These are phyloP conservation scores for Jamesozyma piceae DNA, from an alignment of 805 yeast genomes.

Conservation along the genomic window DNA sequence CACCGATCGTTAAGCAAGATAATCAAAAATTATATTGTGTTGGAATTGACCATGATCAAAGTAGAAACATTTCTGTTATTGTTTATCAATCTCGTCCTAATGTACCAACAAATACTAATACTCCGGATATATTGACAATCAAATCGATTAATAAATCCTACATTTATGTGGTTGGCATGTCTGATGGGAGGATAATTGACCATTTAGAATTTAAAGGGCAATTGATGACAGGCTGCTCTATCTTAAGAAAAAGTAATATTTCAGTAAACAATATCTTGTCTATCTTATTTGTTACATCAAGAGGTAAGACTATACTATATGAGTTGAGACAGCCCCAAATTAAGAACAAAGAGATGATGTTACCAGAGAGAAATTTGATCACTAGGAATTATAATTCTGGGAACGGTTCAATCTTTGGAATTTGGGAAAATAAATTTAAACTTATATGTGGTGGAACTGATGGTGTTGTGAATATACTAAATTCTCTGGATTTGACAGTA, in stretches of 20 bases:
- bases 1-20: background rate
- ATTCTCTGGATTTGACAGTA: constrained; percentile 14
- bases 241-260: constrained; percentile 10
- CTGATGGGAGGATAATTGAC: constrained; percentile 12
- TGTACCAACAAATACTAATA: background rate
- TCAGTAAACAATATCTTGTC: constrained; percentile 7
- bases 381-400: constrained; percentile 15
- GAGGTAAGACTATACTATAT: constrained; percentile 19
- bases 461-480: constrained; percentile 16
- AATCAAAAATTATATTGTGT: background rate
- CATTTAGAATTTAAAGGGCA: constrained; percentile 18
- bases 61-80: background rate
- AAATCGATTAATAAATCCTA: background rate
- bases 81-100: background rate
- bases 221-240: constrained; percentile 9
- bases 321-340: constrained; percentile 10
- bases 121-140: background rate
- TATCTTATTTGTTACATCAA: constrained; percentile 13
- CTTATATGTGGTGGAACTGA: constrained; percentile 14
- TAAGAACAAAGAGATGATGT: constrained; percentile 3
- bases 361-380: constrained; percentile 14
- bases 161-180: constrained; percentile 3
- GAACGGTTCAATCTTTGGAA: constrained; percentile 12
- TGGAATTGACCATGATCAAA: constrained; percentile 3
- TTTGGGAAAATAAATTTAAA: constrained; percentile 14